A percentile compares a stretch with the other conserved stretches of the same genome.
phyloP scores from a whole-genome alignment of 78 protist genomes.

The Dictyostelium brefeldianum region DNA sequence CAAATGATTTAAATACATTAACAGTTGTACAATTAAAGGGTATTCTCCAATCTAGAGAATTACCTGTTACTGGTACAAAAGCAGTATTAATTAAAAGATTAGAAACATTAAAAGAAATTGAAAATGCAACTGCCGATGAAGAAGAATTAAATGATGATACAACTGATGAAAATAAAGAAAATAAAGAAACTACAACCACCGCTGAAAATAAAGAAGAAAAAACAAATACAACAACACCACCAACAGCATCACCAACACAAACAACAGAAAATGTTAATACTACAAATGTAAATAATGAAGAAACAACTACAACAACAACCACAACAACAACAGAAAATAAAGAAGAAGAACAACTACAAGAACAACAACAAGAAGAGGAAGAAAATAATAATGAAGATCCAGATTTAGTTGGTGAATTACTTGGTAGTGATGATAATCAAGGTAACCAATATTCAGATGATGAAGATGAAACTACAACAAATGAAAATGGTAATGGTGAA shows the following conservation, averaged over 20 bases:
- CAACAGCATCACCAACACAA: not conserved
- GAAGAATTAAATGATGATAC: conserved; percentile 11
- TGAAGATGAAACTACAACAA: not conserved
- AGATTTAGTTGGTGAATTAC: not conserved
- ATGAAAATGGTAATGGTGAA: not conserved
- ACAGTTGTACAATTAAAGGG: conserved; percentile 19
- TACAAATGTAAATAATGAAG: not conserved
- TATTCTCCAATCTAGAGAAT: conserved; percentile 5
- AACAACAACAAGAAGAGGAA: not conserved
- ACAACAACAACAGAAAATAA: not conserved
- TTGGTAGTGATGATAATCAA: conserved; percentile 17
- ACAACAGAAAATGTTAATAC: not conserved
- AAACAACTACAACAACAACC: not conserved
- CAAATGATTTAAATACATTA: conserved; percentile 34
- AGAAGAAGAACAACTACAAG: not conserved
- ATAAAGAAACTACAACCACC: not conserved
- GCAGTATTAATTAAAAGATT: conserved; percentile 25
- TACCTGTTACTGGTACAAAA: conserved; percentile 30
- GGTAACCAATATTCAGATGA: conserved; percentile 10
- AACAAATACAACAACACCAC: not conserved
- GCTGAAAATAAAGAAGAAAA: not conserved
- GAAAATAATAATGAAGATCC: conserved; percentile 6
- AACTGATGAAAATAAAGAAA: not conserved
- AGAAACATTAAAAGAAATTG: not conserved
- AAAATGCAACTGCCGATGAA: not conserved